phyloP scores from a whole-genome alignment of 495 filamentous ascomycete species.

The Neurospora cerealis region DNA sequence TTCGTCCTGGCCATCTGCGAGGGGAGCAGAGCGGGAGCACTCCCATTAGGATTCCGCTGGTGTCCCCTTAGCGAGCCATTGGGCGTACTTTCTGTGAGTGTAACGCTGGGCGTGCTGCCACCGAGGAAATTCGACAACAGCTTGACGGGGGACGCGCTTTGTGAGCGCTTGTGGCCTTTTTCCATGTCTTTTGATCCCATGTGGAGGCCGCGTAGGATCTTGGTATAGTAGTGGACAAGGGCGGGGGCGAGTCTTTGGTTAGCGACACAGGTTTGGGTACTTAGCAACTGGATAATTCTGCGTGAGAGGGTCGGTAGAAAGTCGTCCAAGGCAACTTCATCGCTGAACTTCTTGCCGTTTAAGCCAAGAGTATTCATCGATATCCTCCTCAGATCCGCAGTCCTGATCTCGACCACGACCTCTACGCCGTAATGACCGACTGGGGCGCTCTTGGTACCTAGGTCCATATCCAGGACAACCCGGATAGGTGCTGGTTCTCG shows the following conservation, averaged over 20 bases:
- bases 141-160: conserved; percentile 76
- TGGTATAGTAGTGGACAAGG: conserved; percentile 57
- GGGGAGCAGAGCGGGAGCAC: conserved; percentile 19
- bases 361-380: conserved; percentile 51
- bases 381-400: conserved; percentile 28
- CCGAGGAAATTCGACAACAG: conserved; percentile 75
- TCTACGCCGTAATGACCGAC: conserved; percentile 63
- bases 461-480: conserved; percentile 51
- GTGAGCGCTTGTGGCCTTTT: conserved; percentile 42
- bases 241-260: conserved; percentile 57
- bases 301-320: conserved; percentile 54
- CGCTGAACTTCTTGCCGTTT: conserved; percentile 52
- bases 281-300: conserved; percentile 49
- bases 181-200: conserved; percentile 46
- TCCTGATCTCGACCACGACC: conserved; percentile 45
- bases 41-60: conserved; percentile 29
- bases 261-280: conserved; percentile 55
- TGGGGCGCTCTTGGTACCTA: conserved; percentile 44
- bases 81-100: not conserved
- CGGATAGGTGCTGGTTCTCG: conserved; percentile 48
- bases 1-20: conserved; percentile 26
- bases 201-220: conserved; percentile 62
- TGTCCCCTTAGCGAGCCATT: conserved; percentile 19
- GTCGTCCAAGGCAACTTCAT: conserved; percentile 57
- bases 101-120: conserved; percentile 23